phyloP scores from a whole-genome alignment of 768 basidiomycete species.

The Tricholoma matsutake region DNA sequence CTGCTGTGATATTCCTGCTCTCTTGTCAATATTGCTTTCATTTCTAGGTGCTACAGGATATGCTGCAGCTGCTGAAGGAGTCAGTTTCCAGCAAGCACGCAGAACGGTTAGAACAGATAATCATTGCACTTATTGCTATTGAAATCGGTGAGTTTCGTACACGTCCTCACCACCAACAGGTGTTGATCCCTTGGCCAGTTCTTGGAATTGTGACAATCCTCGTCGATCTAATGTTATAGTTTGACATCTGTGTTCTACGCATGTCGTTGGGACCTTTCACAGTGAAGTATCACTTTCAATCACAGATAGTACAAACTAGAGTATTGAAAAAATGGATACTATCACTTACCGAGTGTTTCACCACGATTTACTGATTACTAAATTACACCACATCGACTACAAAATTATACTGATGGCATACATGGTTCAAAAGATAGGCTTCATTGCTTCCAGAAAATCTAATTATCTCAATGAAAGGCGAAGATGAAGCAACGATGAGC shows the following conservation, averaged over 20 bases:
- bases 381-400: too few species aligned
- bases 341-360: too few species aligned
- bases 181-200: slow-evolving; percentile 38
- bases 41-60: slow-evolving; percentile 86
- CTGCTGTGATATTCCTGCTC: slow-evolving; percentile 7
- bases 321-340: not conserved
- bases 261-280: too few species aligned
- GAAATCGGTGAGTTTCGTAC: slow-evolving; percentile 62
- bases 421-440: too few species aligned
- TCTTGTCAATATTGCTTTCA: not conserved
- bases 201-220: slow-evolving; percentile 90
- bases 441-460: too few species aligned
- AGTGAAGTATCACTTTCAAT: not conserved
- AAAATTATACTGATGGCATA: too few species aligned
- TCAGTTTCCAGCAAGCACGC: slow-evolving; percentile 89
- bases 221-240: slow-evolving; percentile 65
- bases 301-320: not conserved
- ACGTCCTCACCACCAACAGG: slow-evolving; percentile 2
- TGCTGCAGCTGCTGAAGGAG: slow-evolving; percentile 93
- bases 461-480: too few species aligned
- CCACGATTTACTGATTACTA: too few species aligned
- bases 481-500: too few species aligned
- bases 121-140: slow-evolving; percentile 86
- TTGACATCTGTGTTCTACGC: not conserved
- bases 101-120: slow-evolving; percentile 89